Base-by-base conservation (phyloP, 2,329 filamentous ascomycete species). In the Stachybotrys elegans region DNA sequence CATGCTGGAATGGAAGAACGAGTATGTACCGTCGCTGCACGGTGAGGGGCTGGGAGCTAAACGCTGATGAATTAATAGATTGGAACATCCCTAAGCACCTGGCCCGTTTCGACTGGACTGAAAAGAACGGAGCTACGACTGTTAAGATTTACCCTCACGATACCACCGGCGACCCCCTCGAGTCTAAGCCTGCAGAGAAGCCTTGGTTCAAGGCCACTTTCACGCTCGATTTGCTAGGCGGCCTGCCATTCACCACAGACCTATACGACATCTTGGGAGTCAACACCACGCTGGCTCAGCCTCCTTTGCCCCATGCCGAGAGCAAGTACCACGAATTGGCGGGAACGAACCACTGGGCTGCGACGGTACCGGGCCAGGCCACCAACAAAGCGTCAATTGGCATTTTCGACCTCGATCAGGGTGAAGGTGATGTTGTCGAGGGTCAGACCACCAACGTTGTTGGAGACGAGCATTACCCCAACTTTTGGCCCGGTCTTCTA, bases 1-100 rank as follows among this genome's bases (percentile, higher is more conserved):
- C 68, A 0, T 66, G 65, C 45, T 72, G 64, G 57, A 73, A 74
- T 46, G 71, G 71, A n/a, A 55, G 70, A 29, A 66, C 55, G 16
- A 70, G 68, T 70, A 49, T 53, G 60, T 50, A 6, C 6, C 29
- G 29, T 32, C 25, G 12, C 16, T 38, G 17, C 11, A 17, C 16
- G 22, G 25, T 21, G 14, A 12, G 31, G 14, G 22, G 40, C 12
- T 22, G 17, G 20, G 13, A 20, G 4, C 11, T 8, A 32, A 22
- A 38, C 23, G 16, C 42, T 22, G 7, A 19, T 14, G 25, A 22
- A 5, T 16, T 6, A 8, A 17, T 23, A 32, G 29, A 32, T 12
- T 32, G 29, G 29, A 32, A 32, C 29, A 32, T 32, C 14, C 29
- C 29, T 6, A 32, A 32, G 29, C 29, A 32, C 12, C 17, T 32